These are phyloP conservation scores for Fremontodendron californicum DNA, from an alignment of 345 rosid species.

Conservation along the genomic window DNA sequence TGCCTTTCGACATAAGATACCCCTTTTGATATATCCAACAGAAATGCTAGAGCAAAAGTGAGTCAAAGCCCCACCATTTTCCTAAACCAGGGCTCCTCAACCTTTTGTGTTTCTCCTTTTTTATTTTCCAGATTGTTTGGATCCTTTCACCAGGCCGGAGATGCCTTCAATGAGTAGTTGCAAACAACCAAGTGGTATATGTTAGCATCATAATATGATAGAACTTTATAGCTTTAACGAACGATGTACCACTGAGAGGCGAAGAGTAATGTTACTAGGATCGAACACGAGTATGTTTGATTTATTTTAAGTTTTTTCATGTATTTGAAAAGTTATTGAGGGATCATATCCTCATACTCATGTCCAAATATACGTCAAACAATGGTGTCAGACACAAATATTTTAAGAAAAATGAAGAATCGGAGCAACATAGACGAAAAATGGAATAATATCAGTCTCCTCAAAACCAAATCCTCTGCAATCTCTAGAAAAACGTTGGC, in stretches of 20 bases:
- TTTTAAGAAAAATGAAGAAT: too few species aligned
- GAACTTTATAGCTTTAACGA: background rate
- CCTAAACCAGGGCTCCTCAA: background rate
- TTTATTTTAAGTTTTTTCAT: too few species aligned
- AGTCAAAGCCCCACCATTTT: constrained; percentile 14
- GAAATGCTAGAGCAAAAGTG: background rate
- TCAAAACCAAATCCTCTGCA: background rate
- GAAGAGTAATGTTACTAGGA: background rate
- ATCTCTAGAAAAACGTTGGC: background rate
- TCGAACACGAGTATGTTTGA: too few species aligned
- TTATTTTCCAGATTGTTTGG: constrained; percentile 11
- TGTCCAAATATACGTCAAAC: too few species aligned
- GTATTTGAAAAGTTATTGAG: too few species aligned
- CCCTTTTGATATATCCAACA: background rate
- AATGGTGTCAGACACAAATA: too few species aligned
- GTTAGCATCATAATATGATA: background rate
- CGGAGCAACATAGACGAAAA: too few species aligned
- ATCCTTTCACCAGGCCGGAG: constrained; percentile 3
- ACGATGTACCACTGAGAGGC: background rate
- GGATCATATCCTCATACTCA: too few species aligned
- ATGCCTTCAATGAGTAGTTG: constrained; percentile 13
- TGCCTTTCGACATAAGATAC: constrained; percentile 8
- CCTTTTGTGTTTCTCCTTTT: background rate
- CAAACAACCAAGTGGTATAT: background rate
- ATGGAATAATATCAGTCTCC: background rate